Conservation (phyloP, 208 protist species). For the Leishmania turanica region DNA sequence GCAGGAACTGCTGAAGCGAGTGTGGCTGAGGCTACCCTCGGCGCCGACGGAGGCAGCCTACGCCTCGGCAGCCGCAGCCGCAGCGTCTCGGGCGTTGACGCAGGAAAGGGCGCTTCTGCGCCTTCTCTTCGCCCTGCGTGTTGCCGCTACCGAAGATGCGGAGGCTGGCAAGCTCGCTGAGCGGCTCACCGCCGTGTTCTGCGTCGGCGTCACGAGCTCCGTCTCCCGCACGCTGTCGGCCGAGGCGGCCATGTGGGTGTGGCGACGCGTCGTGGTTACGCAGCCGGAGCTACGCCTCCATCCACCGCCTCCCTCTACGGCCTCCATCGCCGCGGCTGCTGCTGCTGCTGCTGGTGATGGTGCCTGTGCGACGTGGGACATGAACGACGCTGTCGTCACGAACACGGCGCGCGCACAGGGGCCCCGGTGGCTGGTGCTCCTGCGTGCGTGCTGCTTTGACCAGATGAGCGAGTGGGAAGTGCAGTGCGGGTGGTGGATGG, state of each 20-base stretch:
- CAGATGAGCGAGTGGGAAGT: conserved; percentile 29
- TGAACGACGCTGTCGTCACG: conserved; percentile 37
- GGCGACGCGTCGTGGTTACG: conserved; percentile 39
- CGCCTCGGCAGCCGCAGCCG: background rate
- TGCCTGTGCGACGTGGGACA: conserved; percentile 1
- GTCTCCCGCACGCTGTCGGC: conserved; percentile 26
- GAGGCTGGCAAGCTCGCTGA: conserved; percentile 37
- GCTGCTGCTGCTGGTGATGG: background rate
- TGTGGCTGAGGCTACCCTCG: conserved; percentile 22
- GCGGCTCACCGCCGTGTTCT: conserved; percentile 41
- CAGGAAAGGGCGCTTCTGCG: conserved; percentile 14
- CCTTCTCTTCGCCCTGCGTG: conserved; percentile 18
- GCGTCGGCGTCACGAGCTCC: conserved; percentile 26
- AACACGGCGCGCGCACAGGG: conserved; percentile 51
- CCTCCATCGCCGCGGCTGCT: background rate
- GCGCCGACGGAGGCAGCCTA: background rate
- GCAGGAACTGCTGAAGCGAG: conserved; percentile 14
- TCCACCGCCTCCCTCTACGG: background rate
- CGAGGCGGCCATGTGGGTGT: conserved; percentile 62
- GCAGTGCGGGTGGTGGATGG: conserved; percentile 63
- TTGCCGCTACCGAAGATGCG: conserved; percentile 17
- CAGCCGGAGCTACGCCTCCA: conserved; percentile 28
- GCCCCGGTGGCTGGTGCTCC: conserved; percentile 49
- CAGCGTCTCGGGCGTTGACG: conserved; percentile 19
- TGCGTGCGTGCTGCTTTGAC: conserved; percentile 46